Percentiles rank a stretch among this genome's conserved stretches.
Conservation (phyloP, 345 rosid species). For the Excoecaria agallocha region DNA sequence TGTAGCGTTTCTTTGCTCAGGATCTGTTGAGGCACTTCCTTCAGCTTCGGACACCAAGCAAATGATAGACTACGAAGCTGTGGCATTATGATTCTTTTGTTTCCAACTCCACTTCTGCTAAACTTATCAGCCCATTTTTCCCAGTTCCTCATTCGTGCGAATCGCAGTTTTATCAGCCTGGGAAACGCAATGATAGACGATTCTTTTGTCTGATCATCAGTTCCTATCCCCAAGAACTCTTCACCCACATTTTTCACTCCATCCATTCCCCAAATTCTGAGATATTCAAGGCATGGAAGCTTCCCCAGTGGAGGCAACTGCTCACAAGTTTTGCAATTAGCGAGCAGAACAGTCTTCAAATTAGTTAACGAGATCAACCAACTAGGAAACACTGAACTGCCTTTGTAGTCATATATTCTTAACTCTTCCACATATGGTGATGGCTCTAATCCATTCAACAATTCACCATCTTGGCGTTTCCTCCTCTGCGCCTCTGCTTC, state of each 20-base stretch:
- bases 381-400: not conserved
- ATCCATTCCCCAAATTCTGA: conserved; percentile 5
- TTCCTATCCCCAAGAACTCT: not conserved
- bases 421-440: not conserved
- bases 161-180: not conserved
- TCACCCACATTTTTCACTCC: not conserved
- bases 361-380: not conserved
- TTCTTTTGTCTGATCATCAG: not conserved
- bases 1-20: not conserved
- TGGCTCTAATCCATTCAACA: not conserved
- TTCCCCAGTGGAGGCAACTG: conserved; percentile 3
- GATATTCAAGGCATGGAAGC: not conserved
- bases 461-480: not conserved
- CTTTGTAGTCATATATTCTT: not conserved
- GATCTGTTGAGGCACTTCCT: not conserved
- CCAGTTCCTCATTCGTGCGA: conserved; percentile 7
- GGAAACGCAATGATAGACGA: not conserved
- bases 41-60: not conserved
- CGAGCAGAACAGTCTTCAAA: not conserved
- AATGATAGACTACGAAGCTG: not conserved
- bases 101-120: not conserved
- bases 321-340: not conserved
- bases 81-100: not conserved
- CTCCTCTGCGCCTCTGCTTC: not conserved
- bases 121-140: conserved; percentile 1